Conservation (phyloP, 129 eudicot species). For the Lactuca saligna region DNA sequence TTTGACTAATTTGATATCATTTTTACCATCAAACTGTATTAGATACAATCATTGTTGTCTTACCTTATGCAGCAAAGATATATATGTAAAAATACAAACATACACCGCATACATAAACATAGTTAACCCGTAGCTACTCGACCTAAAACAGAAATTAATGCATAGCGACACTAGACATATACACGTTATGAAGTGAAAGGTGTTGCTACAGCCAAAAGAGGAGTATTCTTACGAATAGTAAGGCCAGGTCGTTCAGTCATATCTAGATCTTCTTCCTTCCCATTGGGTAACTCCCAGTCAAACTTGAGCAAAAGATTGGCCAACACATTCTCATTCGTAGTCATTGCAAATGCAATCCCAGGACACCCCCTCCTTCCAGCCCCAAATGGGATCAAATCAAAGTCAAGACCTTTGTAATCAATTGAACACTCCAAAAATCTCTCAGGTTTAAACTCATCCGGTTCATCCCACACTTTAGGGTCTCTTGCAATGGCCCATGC, state of each 20-base stretch:
- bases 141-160: too few relatives aligned
- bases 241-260: neutral
- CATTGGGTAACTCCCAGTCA: neutral
- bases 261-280: neutral
- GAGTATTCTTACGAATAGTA: neutral
- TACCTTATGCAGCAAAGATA: too few relatives aligned
- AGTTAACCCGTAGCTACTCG: neutral
- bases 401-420: neutral
- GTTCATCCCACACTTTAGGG: slow-evolving; percentile 30
- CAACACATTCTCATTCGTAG: neutral
- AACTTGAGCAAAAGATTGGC: neutral
- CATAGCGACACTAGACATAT: neutral
- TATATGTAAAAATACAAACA: too few relatives aligned
- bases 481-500: slow-evolving; percentile 43
- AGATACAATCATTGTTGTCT: too few relatives aligned
- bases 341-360: neutral
- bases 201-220: neutral
- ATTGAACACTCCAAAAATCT: neutral
- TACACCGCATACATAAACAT: too few relatives aligned
- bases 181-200: neutral
- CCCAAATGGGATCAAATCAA: neutral
- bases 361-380: neutral
- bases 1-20: too few relatives aligned
- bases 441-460: slow-evolving; percentile 11
- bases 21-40: too few relatives aligned